Evolutionary conservation across 805 yeast species (phyloP).

Genomic region (Wickerhamiella hasegawae): DNA sequence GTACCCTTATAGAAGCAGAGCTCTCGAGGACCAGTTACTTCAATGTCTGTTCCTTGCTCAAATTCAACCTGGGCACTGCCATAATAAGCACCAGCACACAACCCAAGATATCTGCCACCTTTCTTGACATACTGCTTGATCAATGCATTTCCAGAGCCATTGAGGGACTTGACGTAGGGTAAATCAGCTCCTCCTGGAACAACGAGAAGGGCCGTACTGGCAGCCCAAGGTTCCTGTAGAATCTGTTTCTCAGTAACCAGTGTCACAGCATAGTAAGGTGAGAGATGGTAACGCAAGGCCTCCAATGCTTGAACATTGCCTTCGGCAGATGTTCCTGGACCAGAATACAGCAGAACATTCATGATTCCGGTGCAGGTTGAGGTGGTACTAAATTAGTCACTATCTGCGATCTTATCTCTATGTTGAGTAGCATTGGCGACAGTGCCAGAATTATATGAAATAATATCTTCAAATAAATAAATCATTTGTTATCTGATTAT

Average conservation of each 20-base stretch:
- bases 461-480: too few species aligned
- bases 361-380: too few species aligned
- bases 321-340: conserved; percentile 76
- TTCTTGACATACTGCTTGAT: conserved; percentile 48
- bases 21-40: conserved; percentile 77
- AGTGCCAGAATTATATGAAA: too few species aligned
- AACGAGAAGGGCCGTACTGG: conserved; percentile 62
- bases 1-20: conserved; percentile 68
- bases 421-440: too few species aligned
- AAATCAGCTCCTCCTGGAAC: conserved; percentile 96
- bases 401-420: too few species aligned
- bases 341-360: conserved; percentile 63
- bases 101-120: conserved; percentile 77
- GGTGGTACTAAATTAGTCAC: too few species aligned
- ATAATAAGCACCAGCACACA: conserved; percentile 93
- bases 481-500: too few species aligned
- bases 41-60: conserved; percentile 58
- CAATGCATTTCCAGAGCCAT: conserved; percentile 47
- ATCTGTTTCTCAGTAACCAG: conserved; percentile 49
- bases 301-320: conserved; percentile 74
- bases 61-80: conserved; percentile 65
- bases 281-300: conserved; percentile 53
- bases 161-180: conserved; percentile 60
- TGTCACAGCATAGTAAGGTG: conserved; percentile 79
- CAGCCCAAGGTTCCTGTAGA: conserved; percentile 73